These are phyloP conservation scores for Plasmodium berghei DNA, from an alignment of 169 alveolate genomes.

Conservation along the genomic window DNA sequence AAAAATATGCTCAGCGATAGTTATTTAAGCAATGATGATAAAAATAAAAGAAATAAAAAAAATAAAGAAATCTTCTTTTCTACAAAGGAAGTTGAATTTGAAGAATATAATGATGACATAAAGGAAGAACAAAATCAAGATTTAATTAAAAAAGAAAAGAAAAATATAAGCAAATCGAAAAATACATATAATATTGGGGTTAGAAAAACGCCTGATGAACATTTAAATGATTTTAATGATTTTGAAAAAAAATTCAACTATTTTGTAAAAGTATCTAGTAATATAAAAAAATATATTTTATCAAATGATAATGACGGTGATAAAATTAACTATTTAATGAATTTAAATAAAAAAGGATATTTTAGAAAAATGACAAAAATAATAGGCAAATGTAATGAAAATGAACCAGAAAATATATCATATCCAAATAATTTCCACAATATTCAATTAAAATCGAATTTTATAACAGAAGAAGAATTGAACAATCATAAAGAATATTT, in stretches of 20 bases:
- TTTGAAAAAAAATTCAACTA: conserved; percentile 72
- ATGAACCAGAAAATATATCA: conserved; percentile 35
- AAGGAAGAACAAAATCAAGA: neutral
- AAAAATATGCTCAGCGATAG: conserved; percentile 24
- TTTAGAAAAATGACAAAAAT: conserved; percentile 56
- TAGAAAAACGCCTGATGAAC: conserved; percentile 37
- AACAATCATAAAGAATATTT: conserved; percentile 42
- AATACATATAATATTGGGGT: conserved; percentile 6
- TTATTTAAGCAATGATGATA: conserved; percentile 6
- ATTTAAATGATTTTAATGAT: conserved; percentile 39
- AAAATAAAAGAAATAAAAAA: neutral
- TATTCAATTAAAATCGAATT: conserved; percentile 28
- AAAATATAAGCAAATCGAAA: neutral
- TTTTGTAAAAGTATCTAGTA: conserved; percentile 43
- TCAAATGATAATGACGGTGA: conserved; percentile 43
- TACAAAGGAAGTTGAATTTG: neutral
- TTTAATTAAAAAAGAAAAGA: neutral
- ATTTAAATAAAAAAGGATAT: conserved; percentile 38
- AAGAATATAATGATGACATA: neutral
- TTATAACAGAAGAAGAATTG: conserved; percentile 40
- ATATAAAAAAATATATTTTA: conserved; percentile 30
- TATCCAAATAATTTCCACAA: conserved; percentile 26
- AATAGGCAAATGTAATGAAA: conserved; percentile 34
- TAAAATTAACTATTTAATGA: conserved; percentile 19
- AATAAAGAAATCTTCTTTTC: conserved; percentile 13